Evolutionary conservation across 2,329 filamentous ascomycete genomes (phyloP).

Genomic region (Acephala macrosclerotiorum): DNA sequence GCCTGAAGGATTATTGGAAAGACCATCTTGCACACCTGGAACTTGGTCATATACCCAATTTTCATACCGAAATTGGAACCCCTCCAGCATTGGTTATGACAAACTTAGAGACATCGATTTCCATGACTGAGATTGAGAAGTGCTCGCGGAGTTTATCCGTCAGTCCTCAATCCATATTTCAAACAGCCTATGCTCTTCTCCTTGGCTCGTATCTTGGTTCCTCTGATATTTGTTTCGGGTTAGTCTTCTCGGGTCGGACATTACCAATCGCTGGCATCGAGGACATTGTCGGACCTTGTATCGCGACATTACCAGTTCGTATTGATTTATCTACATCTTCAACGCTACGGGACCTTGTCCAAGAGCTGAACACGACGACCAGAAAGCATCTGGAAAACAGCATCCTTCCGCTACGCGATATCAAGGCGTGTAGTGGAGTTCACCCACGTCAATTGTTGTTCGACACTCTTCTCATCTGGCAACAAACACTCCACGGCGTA

Average conservation of each 20-base stretch:
- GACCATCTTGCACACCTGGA: slow-evolving; percentile 66
- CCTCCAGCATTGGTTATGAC: slow-evolving; percentile 40
- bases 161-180: slow-evolving; percentile 76
- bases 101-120: slow-evolving; percentile 44
- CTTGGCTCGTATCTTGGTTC: slow-evolving; percentile 69
- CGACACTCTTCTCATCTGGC: slow-evolving; percentile 84
- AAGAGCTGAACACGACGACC: slow-evolving; percentile 69
- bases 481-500: slow-evolving; percentile 68
- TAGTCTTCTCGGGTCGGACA: slow-evolving; percentile 82
- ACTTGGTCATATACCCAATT: slow-evolving; percentile 63
- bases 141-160: slow-evolving; percentile 35
- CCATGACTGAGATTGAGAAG: slow-evolving; percentile 35
- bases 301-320: slow-evolving; percentile 78
- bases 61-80: slow-evolving; percentile 51
- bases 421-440: slow-evolving; percentile 67
- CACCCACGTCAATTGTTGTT: slow-evolving; percentile 68
- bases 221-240: slow-evolving; percentile 75
- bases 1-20: slow-evolving; percentile 72
- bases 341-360: slow-evolving; percentile 66
- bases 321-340: slow-evolving; percentile 60
- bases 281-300: slow-evolving; percentile 78
- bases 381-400: slow-evolving; percentile 70
- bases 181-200: slow-evolving; percentile 73
- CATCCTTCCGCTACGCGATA: slow-evolving; percentile 69
- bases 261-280: slow-evolving; percentile 76